Conservation (phyloP, 257 asterid species). For the Lavandula angustifolia region DNA sequence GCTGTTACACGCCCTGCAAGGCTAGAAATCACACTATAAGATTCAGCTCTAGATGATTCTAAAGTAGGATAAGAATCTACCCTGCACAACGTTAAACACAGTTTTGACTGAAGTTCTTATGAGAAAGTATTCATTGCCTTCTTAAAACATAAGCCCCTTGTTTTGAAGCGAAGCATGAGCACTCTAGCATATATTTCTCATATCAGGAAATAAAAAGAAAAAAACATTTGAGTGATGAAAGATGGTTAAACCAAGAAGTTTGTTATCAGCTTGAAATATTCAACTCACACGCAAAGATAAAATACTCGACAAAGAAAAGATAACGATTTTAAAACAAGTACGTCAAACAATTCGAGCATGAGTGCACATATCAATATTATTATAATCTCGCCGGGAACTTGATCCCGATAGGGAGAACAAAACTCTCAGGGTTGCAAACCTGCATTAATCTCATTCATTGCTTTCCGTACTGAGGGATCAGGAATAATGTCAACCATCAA, state of each 20-base stretch:
- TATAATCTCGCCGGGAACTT: conserved; percentile 2
- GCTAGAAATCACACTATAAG: neutral
- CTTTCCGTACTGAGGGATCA: conserved; percentile 84
- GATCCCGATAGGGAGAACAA: neutral
- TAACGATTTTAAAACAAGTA: neutral
- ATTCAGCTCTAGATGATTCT: neutral
- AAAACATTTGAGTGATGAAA: conserved; percentile 1
- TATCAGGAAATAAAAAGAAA: neutral
- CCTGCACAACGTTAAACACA: neutral
- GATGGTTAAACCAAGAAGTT: neutral
- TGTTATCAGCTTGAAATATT: neutral
- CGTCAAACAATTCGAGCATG: neutral
- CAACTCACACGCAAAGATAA: neutral
- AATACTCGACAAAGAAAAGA: neutral
- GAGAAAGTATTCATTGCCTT: neutral
- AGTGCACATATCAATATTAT: neutral
- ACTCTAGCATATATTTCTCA: neutral
- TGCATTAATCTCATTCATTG: conserved; percentile 99
- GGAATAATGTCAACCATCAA: conserved; percentile 97
- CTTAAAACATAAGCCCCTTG: neutral
- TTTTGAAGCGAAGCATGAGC: neutral
- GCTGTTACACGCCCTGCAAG: neutral
- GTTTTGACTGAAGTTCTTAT: neutral
- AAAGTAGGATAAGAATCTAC: neutral
- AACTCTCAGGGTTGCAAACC: conserved; percentile 46